Base-by-base conservation (phyloP, 2,329 filamentous ascomycete genomes). In the Epicoccum sorghinum region DNA sequence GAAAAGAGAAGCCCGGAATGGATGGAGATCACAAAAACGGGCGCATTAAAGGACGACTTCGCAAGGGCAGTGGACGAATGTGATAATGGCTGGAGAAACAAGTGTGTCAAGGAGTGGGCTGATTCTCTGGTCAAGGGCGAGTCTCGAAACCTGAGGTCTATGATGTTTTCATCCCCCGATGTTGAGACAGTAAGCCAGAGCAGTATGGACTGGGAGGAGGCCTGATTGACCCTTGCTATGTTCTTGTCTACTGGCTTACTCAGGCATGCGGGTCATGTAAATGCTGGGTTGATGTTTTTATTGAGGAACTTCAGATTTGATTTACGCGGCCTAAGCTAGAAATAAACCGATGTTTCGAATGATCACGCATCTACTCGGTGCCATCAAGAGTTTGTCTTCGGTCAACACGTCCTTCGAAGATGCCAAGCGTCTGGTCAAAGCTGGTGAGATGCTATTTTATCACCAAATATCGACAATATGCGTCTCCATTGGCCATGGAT, bases 391-490 rank as follows among this genome's bases (percentile, higher is more conserved):
- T 18, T 18, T 18, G 18, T 18, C 18, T 18, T 18, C 18, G 18
- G 3, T 18, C 18, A 18, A 3, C 18, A 18, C 18, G 3, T 1
- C 3, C 3, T 18, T 18, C 18, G 18, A 18, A 18, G 18, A 18
- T 18, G 18, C 18, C 18, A 18, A 18, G 18, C 18, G 18, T 18
- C 18, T 18, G 2, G 3, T 18, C 1, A 18, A 18, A 18, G 18
- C 18, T 18, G 18, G 18, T 18, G 3, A 2, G 18, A 3, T 18
- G 18, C 18, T 18, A 18, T 18, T 18, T 18, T 1, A 29, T 9
- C 22, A 46, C 52, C 52, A 50, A 9, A 55, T 40, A 25, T 55
- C 41, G 10, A 55, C 23, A 9, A 55, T 33, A 10, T 50, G 35
- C 6, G 46, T 50, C 10, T 41, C 25, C 46, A 50, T 50, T 8